phyloP scores from a whole-genome alignment of 345 rosid genomes.

The Bruguiera gymnorhiza region DNA sequence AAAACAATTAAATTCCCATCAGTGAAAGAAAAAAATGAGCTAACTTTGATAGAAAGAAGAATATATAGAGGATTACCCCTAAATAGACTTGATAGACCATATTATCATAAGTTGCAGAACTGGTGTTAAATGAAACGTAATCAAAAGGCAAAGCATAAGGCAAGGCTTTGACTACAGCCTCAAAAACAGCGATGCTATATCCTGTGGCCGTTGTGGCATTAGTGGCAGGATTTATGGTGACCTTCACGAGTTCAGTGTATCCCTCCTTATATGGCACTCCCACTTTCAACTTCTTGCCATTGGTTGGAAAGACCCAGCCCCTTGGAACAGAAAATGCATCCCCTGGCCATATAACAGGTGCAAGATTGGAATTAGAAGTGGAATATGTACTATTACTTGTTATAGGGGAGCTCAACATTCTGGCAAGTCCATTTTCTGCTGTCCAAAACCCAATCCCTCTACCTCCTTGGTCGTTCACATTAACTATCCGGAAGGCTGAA shows the following conservation, averaged over 20 bases:
- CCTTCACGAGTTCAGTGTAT: constrained; percentile 26
- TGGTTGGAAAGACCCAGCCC: constrained; percentile 36
- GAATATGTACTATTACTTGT: background rate
- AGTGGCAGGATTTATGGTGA: constrained; percentile 25
- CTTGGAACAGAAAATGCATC: constrained; percentile 29
- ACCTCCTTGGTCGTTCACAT: constrained; percentile 27
- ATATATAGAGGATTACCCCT: constrained; percentile 26
- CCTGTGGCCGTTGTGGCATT: constrained; percentile 37
- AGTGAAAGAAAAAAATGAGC: too few species aligned
- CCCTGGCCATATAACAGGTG: constrained; percentile 45
- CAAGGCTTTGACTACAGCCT: constrained; percentile 57
- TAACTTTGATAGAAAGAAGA: background rate
- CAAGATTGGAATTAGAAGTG: constrained; percentile 2
- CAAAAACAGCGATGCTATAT: constrained; percentile 78
- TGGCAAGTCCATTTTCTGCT: constrained; percentile 5
- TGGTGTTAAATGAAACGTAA: constrained; percentile 39
- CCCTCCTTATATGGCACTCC: constrained; percentile 39
- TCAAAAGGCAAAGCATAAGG: constrained; percentile 77
- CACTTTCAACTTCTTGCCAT: constrained; percentile 35
- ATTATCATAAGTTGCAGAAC: constrained; percentile 34
- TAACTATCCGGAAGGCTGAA: constrained; percentile 32
- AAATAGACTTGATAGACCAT: constrained; percentile 42
- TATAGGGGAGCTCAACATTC: background rate
- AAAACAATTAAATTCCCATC: too few species aligned
- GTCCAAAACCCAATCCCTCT: constrained; percentile 41